Evolutionary conservation across 768 basidiomycete genomes (phyloP), one percentile per base, ranked within the genome.

Genomic region (Mrakia blollopis): DNA sequence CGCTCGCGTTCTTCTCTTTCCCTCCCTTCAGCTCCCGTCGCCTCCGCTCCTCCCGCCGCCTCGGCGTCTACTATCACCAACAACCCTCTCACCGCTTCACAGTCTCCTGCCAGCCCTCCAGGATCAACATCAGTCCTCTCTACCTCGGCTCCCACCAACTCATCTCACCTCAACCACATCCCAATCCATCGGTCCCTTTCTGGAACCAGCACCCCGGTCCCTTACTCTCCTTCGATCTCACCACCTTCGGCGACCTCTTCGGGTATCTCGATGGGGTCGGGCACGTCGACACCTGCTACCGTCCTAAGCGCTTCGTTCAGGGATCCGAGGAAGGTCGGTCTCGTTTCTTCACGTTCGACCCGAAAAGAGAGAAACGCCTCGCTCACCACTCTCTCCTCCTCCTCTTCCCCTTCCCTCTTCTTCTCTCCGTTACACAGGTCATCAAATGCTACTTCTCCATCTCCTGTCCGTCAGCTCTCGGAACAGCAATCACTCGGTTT

Each of bases 391-490:
- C n/a, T 14, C 3, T 32, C n/a, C n/a, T 25, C 47, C 21, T 14
- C 2, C n/a, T 62, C 61, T 18, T 62, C n/a, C 16, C 3, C 16
- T 10, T 65, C 6, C 21, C 10, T 18, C 63, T 37, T 65, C 32
- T 37, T 16, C n/a, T n/a, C 23, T 35, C 7, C 62, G 30, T 32
- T n/a, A n/a, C 63, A 18, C 82, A 88, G 50, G 84, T 87, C 4
- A 86, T 94, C 63, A 87, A 89, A 47, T 92, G 92, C 0, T 93
- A 92, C 83, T 97, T 97, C 81, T 87, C 88, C 35, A 89, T 96
- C 75, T 89, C 89, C 76, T 95, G 94, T 81, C 88, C 91, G 0
- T 92, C 89, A 76, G 89, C 90, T 25, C 90, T 91, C 9, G 93
- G 94, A 3, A 89, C 92, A 10, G 90, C 90, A 41, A 86, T 93